A percentile compares a stretch with the other conserved stretches of the same genome.
phyloP scores from a whole-genome alignment of 257 asterid species.

The Primulina tabacum region DNA sequence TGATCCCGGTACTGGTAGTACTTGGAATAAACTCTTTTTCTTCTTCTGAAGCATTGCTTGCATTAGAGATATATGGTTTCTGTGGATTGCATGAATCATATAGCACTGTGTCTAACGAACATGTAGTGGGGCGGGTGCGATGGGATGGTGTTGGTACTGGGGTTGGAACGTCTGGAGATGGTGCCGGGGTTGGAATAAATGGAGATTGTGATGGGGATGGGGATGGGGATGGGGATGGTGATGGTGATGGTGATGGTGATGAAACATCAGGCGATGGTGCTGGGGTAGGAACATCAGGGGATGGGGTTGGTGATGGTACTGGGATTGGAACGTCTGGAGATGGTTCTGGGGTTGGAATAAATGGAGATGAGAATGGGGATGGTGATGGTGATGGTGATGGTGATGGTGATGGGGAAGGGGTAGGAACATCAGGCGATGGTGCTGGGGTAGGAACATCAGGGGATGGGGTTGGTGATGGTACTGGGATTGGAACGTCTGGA shows the following conservation, averaged over 20 bases:
- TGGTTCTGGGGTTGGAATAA: background rate
- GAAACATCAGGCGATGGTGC: background rate
- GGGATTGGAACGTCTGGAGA: no score
- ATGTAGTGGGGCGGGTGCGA: background rate
- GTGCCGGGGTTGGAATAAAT: background rate
- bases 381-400: no score
- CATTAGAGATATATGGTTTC: background rate
- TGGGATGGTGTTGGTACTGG: background rate
- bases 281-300: background rate
- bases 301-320: background rate
- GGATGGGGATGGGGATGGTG: background rate
- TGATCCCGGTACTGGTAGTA: background rate
- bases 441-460: no score
- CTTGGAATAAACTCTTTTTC: background rate
- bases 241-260: background rate
- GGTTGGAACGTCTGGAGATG: background rate
- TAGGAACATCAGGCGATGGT: no score
- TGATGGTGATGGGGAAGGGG: no score
- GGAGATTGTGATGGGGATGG: no score
- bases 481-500: no score
- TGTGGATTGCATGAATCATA: conserved; percentile 14
- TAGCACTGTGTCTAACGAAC: background rate
- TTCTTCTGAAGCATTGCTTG: background rate
- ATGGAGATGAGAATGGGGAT: background rate
- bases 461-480: background rate